Evolutionary conservation across 108 stramenopile genomes (phyloP).

Genomic region (Cyclostephanos tholiformis): DNA sequence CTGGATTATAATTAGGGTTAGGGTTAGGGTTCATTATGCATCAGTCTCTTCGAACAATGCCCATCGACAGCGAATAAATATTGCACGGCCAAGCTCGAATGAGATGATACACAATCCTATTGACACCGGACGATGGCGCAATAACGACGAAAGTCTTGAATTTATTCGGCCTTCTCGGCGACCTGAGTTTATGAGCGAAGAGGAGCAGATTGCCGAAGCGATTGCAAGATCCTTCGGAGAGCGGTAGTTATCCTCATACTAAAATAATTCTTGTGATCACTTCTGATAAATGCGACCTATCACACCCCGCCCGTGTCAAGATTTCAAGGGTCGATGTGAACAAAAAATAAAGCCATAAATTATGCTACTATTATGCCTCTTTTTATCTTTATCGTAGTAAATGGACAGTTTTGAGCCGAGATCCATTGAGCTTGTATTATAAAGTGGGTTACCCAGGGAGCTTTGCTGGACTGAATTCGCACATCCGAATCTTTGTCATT

Average conservation of each 20-base stretch:
- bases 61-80: background rate
- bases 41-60: background rate
- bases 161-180: background rate
- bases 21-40: background rate
- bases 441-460: no score
- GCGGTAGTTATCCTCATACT: conserved; percentile 19
- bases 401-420: no score
- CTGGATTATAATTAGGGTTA: no score
- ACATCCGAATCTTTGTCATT: no score
- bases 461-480: no score
- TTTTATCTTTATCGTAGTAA: no score
- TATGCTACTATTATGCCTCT: no score
- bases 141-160: background rate
- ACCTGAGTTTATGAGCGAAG: conserved; percentile 13
- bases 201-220: conserved; percentile 24
- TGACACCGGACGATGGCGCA: background rate
- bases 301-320: no score
- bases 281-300: no score
- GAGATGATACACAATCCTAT: background rate
- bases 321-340: no score
- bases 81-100: background rate
- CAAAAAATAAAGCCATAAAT: no score
- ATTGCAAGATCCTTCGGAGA: conserved; percentile 28
- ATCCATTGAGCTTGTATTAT: no score
- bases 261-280: background rate